Evolutionary conservation across 1,284 basidiomycete genomes (phyloP).

Genomic region (Malassezia japonica): DNA sequence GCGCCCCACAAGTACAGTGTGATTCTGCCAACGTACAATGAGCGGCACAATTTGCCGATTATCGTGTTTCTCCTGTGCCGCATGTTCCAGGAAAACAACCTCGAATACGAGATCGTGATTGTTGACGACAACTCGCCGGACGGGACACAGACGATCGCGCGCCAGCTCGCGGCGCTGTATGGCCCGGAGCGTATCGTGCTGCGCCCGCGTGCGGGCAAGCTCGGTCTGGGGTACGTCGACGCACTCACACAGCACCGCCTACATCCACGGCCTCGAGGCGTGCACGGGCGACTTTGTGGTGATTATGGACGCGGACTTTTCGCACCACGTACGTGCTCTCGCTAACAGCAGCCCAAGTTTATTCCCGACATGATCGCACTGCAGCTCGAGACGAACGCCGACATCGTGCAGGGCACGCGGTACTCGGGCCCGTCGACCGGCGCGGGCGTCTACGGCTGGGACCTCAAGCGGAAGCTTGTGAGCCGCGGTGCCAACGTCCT

Average conservation of each 20-base stretch:
- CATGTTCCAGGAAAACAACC: conserved; percentile 20
- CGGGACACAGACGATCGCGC: conserved; percentile 77
- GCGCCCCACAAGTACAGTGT: conserved; percentile 50
- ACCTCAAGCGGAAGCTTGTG: conserved; percentile 35
- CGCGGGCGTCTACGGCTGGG: conserved; percentile 35
- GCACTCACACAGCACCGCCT: conserved; percentile 61
- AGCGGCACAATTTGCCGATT: conserved; percentile 78
- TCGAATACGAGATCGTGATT: conserved; percentile 71
- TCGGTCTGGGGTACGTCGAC: conserved; percentile 65
- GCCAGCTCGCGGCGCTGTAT: conserved; percentile 64
- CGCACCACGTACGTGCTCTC: conserved; percentile 64
- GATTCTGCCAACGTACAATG: conserved; percentile 85
- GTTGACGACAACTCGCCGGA: conserved; percentile 87
- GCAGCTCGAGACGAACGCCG: conserved; percentile 21
- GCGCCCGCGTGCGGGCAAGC: conserved; percentile 73
- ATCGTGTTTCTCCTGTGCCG: conserved; percentile 51
- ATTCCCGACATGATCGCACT: conserved; percentile 30
- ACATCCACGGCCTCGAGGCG: conserved; percentile 78
- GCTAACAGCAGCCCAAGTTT: conserved; percentile 23
- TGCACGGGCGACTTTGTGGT: conserved; percentile 85
- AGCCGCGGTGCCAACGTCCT: conserved; percentile 29
- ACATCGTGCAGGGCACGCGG: conserved; percentile 34
- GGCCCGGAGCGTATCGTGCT: conserved; percentile 75
- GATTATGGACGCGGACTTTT: conserved; percentile 94
- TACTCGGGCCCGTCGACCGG: conserved; percentile 32